Evolutionary conservation across 2,329 filamentous ascomycete genomes (phyloP).

Genomic region (Rhexocercosporidium sp.): DNA sequence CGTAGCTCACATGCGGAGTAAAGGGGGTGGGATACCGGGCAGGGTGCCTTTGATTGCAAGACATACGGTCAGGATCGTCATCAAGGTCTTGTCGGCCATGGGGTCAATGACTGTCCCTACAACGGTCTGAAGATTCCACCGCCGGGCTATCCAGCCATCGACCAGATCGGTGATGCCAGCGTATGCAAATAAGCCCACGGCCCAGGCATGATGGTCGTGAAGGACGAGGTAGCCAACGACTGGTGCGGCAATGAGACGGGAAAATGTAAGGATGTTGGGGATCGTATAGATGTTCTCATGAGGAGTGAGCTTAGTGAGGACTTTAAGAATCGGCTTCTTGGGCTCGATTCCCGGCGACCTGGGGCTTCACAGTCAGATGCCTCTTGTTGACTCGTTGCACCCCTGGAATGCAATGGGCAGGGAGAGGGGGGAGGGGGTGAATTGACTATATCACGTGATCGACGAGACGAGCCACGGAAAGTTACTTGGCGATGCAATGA

Average conservation of each 20-base stretch:
- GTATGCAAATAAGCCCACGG: constrained; percentile 87
- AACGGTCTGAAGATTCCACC: constrained; percentile 88
- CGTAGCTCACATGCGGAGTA: not conserved
- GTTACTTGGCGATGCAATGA: too few relatives aligned
- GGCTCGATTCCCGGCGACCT: constrained; percentile 7
- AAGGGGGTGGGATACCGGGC: constrained; percentile 60
- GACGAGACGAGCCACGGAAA: too few relatives aligned
- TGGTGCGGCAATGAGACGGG: constrained; percentile 82
- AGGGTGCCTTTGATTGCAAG: constrained; percentile 82
- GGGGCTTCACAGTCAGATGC: not conserved
- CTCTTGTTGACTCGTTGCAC: too few relatives aligned
- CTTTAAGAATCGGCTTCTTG: constrained; percentile 37
- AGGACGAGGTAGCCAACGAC: constrained; percentile 88
- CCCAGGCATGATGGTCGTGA: constrained; percentile 78
- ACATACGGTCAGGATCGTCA: constrained; percentile 90
- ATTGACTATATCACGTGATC: too few relatives aligned
- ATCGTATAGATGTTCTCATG: constrained; percentile 96
- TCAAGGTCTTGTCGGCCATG: constrained; percentile 94
- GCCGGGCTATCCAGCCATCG: constrained; percentile 91
- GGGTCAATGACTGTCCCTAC: constrained; percentile 95
- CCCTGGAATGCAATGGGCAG: too few relatives aligned
- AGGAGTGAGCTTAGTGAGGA: constrained; percentile 41
- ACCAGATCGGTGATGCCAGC: constrained; percentile 90
- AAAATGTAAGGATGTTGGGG: constrained; percentile 92
- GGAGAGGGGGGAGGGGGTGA: too few relatives aligned